Base-by-base conservation (phyloP, 2,329 filamentous ascomycete genomes). In the Zelopaecilomyces penicillatus region DNA sequence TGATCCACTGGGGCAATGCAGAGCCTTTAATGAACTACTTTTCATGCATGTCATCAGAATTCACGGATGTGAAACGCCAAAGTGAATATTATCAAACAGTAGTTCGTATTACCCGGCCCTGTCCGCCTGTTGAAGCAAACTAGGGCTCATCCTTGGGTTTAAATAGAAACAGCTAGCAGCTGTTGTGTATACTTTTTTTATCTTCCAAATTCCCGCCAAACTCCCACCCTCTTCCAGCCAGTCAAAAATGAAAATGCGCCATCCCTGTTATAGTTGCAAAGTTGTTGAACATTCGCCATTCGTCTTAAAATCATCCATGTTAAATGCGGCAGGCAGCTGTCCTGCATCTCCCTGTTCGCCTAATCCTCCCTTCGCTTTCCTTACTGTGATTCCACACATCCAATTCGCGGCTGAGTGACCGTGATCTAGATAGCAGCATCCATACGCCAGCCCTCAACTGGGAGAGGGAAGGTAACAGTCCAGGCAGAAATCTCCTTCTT, bases 381-480 rank as follows among this genome's bases (percentile, higher is more conserved):
- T 19, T 19, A 19, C 19, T 19, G 19, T 19, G 19, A 19, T 19
- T 19, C 19, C 19, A 19, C 19, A 19, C 19, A 19, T 19, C 19
- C 19, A 19, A 19, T 19, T 19, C 19, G 19, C 19, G 19, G 19
- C 19, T 19, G 19, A 19, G 19, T 19, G 19, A 19, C 19, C 19
- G 19, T 19, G 19, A 37, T 45, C 73, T 76, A 80, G 59, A 80
- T 65, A 54, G 75, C 74, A 49, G 76, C 76, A 56, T 80, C 77
- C 47, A 71, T 62, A 60, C 80, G 76, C 80, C 80, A 83, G 60
- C 80, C 80, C 73, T 83, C 80, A 52, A 94, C 83, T 49, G 93
- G 93, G 51, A 98, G 85, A 61, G 93, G 93, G 85, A 96, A 98
- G 55, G 78, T 80, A 64, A 76, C 78, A 63, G 87, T 87, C 91